Percentiles rank a stretch among this genome's conserved stretches.
Conservation (phyloP, 768 basidiomycete species). For the Rhodocollybia butyracea region DNA sequence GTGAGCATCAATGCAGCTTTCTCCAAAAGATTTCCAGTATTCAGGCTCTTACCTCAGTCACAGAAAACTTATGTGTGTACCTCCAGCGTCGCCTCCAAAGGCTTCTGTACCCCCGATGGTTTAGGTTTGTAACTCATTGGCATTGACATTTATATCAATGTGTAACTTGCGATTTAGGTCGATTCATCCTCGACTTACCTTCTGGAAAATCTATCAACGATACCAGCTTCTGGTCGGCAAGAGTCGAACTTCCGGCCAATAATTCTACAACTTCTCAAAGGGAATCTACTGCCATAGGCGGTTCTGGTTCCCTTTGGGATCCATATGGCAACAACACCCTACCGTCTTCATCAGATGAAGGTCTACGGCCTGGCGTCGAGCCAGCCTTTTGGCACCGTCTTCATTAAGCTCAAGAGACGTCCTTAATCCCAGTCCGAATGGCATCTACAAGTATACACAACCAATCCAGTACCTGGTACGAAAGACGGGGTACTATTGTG, state of each 20-base stretch:
- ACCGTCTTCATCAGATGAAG: constrained; percentile 27
- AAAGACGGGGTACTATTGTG: constrained; percentile 94
- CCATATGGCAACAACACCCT: constrained; percentile 38
- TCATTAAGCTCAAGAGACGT: constrained; percentile 18
- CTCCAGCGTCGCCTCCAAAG: constrained; percentile 65
- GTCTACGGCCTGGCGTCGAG: constrained; percentile 45
- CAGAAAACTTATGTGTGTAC: constrained; percentile 97
- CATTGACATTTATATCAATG: no score
- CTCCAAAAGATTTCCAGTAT: constrained; percentile 13
- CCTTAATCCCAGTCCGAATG: constrained; percentile 47
- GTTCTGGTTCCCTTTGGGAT: constrained; percentile 1
- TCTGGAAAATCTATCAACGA: constrained; percentile 55
- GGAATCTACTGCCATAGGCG: constrained; percentile 6
- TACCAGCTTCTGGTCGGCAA: constrained; percentile 87
- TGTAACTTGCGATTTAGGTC: no score
- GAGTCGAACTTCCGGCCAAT: constrained; percentile 57
- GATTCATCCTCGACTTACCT: constrained; percentile 83
- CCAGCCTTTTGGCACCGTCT: not conserved
- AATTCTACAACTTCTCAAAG: constrained; percentile 13
- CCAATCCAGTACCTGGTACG: constrained; percentile 82
- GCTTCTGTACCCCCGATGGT: constrained; percentile 69
- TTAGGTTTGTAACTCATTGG: no score
- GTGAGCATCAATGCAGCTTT: constrained; percentile 41
- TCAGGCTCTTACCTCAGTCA: constrained; percentile 22
- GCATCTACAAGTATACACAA: constrained; percentile 52